Evolutionary conservation across 176 grass and related monocot genomes (phyloP).

Genomic region (Triticum monococcum): DNA sequence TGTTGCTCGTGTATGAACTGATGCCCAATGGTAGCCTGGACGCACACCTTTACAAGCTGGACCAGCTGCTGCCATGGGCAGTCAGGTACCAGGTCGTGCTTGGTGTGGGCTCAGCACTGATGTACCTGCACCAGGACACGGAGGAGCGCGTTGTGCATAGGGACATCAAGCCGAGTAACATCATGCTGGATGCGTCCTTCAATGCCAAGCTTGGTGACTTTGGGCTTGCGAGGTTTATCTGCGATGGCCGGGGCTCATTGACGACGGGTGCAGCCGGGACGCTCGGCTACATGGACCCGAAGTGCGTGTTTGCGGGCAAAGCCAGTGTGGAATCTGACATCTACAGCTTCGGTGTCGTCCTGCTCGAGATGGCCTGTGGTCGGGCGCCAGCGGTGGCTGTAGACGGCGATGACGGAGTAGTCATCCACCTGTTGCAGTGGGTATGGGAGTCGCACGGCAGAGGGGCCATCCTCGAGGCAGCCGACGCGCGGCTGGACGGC

Average conservation of each 20-base stretch:
- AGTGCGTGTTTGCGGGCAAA: neutral
- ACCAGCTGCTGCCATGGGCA: constrained; percentile 22
- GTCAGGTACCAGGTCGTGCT: neutral
- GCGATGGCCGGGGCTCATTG: neutral
- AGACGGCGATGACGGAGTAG: neutral
- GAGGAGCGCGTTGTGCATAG: neutral
- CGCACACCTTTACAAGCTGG: constrained; percentile 20
- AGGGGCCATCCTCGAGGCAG: neutral
- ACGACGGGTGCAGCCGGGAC: neutral
- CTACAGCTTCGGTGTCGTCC: neutral
- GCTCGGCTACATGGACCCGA: neutral
- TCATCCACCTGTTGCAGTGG: neutral
- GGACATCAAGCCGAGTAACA: constrained; percentile 7
- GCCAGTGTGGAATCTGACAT: neutral
- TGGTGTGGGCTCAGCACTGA: neutral
- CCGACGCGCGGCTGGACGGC: neutral
- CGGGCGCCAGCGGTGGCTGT: neutral
- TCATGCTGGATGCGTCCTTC: neutral
- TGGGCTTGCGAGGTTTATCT: neutral
- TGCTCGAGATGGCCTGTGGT: neutral
- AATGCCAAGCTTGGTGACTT: constrained; percentile 30
- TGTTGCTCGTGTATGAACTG: constrained; percentile 44
- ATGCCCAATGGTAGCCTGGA: constrained; percentile 68
- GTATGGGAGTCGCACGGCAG: neutral
- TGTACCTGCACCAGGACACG: neutral